Evolutionary conservation across 2,329 filamentous ascomycete genomes (phyloP).

Genomic region (Phaeoacremonium minimum): DNA sequence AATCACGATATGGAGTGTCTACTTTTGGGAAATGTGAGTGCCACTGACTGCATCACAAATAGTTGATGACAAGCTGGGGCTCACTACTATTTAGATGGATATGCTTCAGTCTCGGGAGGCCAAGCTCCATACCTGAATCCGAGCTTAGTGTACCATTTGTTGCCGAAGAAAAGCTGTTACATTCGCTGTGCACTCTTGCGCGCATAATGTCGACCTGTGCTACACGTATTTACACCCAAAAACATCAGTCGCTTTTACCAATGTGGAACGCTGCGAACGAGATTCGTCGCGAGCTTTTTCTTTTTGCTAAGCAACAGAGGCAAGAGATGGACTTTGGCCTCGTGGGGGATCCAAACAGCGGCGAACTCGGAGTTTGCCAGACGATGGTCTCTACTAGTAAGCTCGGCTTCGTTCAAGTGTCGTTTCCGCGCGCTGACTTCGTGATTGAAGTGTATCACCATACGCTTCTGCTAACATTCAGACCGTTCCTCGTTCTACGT

Average conservation of each 20-base stretch:
- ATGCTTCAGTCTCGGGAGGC: constrained; percentile 35
- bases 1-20: constrained; percentile 32
- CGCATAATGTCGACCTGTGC: constrained; percentile 33
- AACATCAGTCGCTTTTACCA: constrained; percentile 28
- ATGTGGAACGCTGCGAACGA: constrained; percentile 25
- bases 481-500: constrained; percentile 37
- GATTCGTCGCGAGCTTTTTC: constrained; percentile 21
- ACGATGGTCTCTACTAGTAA: constrained; percentile 32
- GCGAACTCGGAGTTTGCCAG: constrained; percentile 32
- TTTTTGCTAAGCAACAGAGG: constrained; percentile 21
- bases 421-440: no score
- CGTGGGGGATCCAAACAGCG: constrained; percentile 26
- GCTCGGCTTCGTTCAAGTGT: constrained; percentile 8
- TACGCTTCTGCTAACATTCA: constrained; percentile 34
- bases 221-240: constrained; percentile 32
- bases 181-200: constrained; percentile 27
- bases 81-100: constrained; percentile 33
- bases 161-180: constrained; percentile 28
- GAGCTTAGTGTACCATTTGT: constrained; percentile 29
- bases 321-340: constrained; percentile 25
- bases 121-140: constrained; percentile 29
- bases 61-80: neutral
- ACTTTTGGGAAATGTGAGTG: constrained; percentile 35
- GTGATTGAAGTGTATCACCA: constrained; percentile 35
- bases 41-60: neutral